A percentile compares a stretch with the other conserved stretches of the same genome.
Evolutionary conservation across 192 early-diverging fungal species (phyloP).

Genomic region (Neocallimastix lanati): DNA sequence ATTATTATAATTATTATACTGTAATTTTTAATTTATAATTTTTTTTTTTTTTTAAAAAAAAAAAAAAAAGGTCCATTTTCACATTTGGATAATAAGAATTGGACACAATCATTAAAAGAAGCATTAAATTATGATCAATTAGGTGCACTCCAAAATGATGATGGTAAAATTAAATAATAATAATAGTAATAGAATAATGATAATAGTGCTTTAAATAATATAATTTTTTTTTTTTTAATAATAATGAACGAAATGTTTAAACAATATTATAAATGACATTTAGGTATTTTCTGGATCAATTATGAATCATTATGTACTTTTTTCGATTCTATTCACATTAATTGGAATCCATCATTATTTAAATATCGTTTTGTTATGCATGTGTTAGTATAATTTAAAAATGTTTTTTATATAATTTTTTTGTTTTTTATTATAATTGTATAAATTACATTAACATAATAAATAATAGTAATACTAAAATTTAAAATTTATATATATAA

Average conservation of each 20-base stretch:
- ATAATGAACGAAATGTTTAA: too few relatives aligned
- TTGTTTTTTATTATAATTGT: too few relatives aligned
- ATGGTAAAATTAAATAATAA: conserved; percentile 18
- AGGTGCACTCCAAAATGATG: conserved; percentile 43
- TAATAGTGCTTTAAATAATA: too few relatives aligned
- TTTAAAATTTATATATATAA: too few relatives aligned
- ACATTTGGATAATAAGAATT: conserved; percentile 35
- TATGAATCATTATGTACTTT: conserved; percentile 55
- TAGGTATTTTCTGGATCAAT: conserved; percentile 77
- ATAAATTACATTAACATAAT: too few relatives aligned
- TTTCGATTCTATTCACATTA: conserved; percentile 78
- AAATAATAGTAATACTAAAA: too few relatives aligned
- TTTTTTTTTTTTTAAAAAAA: too few relatives aligned
- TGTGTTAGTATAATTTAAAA: conserved; percentile 31
- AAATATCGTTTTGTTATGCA: conserved; percentile 46
- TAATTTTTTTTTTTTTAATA: too few relatives aligned
- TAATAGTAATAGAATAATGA: too few relatives aligned
- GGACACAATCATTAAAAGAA: conserved; percentile 50
- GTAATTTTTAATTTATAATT: too few relatives aligned
- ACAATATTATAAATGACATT: too few relatives aligned
- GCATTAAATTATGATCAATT: conserved; percentile 54
- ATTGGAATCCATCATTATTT: conserved; percentile 70
- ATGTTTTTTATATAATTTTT: conserved; percentile 4
- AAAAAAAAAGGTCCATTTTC: conserved; percentile 42
- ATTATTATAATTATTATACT: too few relatives aligned